Evolutionary conservation across 306 rosid genomes (phyloP).

Genomic region (Senna tora): DNA sequence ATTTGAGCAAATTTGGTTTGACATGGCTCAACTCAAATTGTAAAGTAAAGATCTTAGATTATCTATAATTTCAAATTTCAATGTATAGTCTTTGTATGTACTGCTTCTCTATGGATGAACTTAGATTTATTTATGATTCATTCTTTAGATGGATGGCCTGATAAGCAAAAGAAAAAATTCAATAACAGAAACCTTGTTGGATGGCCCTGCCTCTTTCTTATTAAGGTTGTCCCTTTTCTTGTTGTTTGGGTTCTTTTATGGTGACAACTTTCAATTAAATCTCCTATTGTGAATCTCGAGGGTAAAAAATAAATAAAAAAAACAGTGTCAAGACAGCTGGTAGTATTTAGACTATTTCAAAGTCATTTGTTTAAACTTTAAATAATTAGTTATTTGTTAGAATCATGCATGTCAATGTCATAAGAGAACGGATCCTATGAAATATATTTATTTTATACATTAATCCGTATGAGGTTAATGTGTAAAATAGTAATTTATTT

Average conservation of each 20-base stretch:
- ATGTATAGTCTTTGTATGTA: conserved; percentile 49
- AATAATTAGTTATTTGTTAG: not conserved
- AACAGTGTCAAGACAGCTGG: conserved; percentile 13
- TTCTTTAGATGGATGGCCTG: conserved; percentile 28
- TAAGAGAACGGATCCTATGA: no score
- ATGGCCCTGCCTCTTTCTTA: conserved; percentile 19
- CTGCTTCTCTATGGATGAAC: conserved; percentile 30
- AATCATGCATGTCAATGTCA: not conserved
- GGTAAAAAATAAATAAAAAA: not conserved
- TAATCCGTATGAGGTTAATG: no score
- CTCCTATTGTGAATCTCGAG: conserved; percentile 23
- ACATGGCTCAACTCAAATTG: conserved; percentile 57
- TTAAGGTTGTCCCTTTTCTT: conserved; percentile 18
- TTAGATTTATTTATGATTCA: conserved; percentile 21
- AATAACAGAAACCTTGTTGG: not conserved
- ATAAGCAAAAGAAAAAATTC: not conserved
- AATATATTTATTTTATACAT: no score
- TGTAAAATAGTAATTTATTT: no score
- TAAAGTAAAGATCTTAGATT: conserved; percentile 45
- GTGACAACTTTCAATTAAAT: conserved; percentile 24
- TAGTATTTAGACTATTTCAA: not conserved
- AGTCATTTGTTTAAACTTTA: not conserved
- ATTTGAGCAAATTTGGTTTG: conserved; percentile 90
- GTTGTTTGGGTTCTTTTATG: conserved; percentile 13
- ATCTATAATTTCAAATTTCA: conserved; percentile 9